Conservation (phyloP, 2,329 filamentous ascomycete genomes). For the Aschersonia sp. region DNA sequence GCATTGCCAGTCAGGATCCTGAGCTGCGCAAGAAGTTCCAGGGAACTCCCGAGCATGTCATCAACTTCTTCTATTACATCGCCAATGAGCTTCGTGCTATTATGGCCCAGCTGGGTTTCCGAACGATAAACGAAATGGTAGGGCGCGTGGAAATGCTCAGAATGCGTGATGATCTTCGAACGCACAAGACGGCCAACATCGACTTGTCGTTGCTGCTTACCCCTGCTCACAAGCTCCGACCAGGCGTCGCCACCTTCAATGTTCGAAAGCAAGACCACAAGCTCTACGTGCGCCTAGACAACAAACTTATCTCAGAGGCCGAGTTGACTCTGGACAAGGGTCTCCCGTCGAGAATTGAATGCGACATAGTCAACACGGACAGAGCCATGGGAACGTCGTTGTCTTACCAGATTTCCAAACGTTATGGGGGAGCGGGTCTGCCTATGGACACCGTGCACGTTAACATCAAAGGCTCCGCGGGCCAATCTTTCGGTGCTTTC, state of each 20-base stretch:
- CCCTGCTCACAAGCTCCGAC: constrained; percentile 87
- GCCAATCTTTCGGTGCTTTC: constrained; percentile 92
- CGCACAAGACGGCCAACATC: constrained; percentile 81
- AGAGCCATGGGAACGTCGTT: constrained; percentile 85
- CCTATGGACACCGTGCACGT: constrained; percentile 89
- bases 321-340: constrained; percentile 92
- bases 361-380: constrained; percentile 92
- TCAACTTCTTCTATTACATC: constrained; percentile 98
- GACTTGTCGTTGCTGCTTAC: constrained; percentile 87
- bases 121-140: constrained; percentile 96
- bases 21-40: constrained; percentile 86
- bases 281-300: constrained; percentile 84
- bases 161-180: constrained; percentile 78
- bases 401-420: constrained; percentile 89
- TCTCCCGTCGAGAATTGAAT: constrained; percentile 82
- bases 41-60: constrained; percentile 87
- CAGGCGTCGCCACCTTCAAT: constrained; percentile 91
- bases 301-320: constrained; percentile 92
- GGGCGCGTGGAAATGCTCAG: constrained; percentile 77
- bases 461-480: constrained; percentile 91
- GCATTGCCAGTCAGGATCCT: constrained; percentile 93
- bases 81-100: constrained; percentile 92
- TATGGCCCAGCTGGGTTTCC: constrained; percentile 91
- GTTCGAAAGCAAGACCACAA: constrained; percentile 95
- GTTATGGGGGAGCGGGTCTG: constrained; percentile 77